Percentiles rank a stretch among this genome's conserved stretches.
These are phyloP conservation scores for Zygotorulaspora florentina DNA, from an alignment of 805 yeast genomes.

Conservation along the genomic window DNA sequence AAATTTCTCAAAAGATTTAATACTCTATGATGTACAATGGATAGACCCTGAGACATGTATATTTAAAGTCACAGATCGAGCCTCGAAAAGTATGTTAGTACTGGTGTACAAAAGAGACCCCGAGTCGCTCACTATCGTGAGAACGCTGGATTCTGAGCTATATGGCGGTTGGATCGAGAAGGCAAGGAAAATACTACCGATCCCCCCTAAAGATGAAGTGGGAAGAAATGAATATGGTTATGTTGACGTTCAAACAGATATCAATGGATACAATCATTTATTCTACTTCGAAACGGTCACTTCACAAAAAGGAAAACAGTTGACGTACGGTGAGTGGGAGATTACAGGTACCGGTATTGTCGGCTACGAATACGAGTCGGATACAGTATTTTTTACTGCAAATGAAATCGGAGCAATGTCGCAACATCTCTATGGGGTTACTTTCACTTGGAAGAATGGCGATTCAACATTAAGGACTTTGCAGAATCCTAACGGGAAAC, in stretches of 20 bases:
- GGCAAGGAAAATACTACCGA: conserved; percentile 36
- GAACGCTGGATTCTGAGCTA: conserved; percentile 42
- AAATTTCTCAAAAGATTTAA: conserved; percentile 39
- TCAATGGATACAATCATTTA: conserved; percentile 55
- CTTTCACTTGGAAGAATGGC: conserved; percentile 29
- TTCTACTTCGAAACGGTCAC: conserved; percentile 52
- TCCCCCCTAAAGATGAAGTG: conserved; percentile 36
- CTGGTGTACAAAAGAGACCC: conserved; percentile 40
- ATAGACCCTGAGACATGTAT: conserved; percentile 45
- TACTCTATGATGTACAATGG: conserved; percentile 65
- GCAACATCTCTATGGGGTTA: conserved; percentile 54
- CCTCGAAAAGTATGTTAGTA: conserved; percentile 52
- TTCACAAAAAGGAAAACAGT: conserved; percentile 38
- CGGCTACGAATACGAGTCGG: conserved; percentile 44
- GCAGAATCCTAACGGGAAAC: conserved; percentile 20
- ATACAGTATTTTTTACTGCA: conserved; percentile 51
- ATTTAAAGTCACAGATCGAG: conserved; percentile 59
- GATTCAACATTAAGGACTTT: conserved; percentile 6
- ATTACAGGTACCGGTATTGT: conserved; percentile 45
- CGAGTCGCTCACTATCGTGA: conserved; percentile 36
- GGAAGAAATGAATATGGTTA: conserved; percentile 47
- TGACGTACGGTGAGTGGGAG: conserved; percentile 50
- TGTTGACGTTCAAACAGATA: conserved; percentile 54
- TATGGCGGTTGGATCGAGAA: conserved; percentile 62
- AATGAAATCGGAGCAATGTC: conserved; percentile 45